Conservation (phyloP, 805 yeast genomes). For the Metschnikowia reukaufii region DNA sequence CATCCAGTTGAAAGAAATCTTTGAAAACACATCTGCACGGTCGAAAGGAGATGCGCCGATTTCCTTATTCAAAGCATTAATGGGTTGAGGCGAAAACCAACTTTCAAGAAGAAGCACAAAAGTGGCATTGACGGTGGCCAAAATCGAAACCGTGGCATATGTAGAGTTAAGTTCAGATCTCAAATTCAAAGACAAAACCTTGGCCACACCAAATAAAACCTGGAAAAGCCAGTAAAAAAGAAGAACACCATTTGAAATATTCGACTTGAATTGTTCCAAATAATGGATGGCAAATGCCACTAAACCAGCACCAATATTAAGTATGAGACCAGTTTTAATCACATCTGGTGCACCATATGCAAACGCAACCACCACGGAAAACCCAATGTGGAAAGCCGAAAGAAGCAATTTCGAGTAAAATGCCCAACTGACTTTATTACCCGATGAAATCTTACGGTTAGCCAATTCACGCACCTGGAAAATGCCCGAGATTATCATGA, state of each 20-base stretch:
- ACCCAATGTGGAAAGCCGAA: slow-evolving; percentile 37
- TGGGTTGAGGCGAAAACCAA: slow-evolving; percentile 34
- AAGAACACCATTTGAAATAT: slow-evolving; percentile 64
- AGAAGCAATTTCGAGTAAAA: slow-evolving; percentile 45
- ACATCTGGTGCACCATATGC: slow-evolving; percentile 21
- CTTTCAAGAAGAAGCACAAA: slow-evolving; percentile 47
- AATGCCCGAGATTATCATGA: slow-evolving; percentile 45
- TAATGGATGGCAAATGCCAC: slow-evolving; percentile 62
- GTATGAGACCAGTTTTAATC: slow-evolving; percentile 25
- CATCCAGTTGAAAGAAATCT: slow-evolving; percentile 90
- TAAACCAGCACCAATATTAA: slow-evolving; percentile 42
- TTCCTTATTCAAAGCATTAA: slow-evolving; percentile 6
- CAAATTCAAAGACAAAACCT: slow-evolving; percentile 41
- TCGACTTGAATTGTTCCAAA: slow-evolving; percentile 66
- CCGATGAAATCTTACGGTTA: slow-evolving; percentile 27
- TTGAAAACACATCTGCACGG: slow-evolving; percentile 60
- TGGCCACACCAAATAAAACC: slow-evolving; percentile 46
- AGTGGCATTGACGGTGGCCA: slow-evolving; percentile 39
- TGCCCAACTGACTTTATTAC: slow-evolving; percentile 37
- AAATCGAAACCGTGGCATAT: slow-evolving; percentile 27
- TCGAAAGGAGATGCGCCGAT: slow-evolving; percentile 18
- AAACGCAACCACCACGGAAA: slow-evolving; percentile 27
- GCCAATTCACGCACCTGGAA: slow-evolving; percentile 36
- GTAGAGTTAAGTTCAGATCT: slow-evolving; percentile 29
- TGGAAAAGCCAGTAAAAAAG: slow-evolving; percentile 75